phyloP scores from a whole-genome alignment of 176 grass and related monocot species.

The Metroxylon sagu region DNA sequence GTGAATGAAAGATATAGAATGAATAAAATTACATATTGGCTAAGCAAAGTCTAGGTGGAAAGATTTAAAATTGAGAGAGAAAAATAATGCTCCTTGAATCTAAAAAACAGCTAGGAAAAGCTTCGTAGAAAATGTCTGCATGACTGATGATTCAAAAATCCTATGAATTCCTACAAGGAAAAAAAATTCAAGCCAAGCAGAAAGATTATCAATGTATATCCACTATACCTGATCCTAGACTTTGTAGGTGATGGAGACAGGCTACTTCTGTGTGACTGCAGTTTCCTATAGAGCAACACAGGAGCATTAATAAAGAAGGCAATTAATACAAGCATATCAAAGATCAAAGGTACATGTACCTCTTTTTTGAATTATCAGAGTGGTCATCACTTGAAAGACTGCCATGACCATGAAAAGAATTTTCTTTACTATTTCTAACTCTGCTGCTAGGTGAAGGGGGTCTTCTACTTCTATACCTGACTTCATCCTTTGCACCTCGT shows the following conservation, averaged over 20 bases:
- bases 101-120: too few species aligned
- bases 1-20: too few species aligned
- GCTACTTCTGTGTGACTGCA: conserved; percentile 38
- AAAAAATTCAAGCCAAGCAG: too few species aligned
- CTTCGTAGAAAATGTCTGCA: too few species aligned
- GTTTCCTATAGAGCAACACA: conserved; percentile 38
- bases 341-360: conserved; percentile 16
- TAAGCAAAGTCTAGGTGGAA: too few species aligned
- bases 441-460: conserved; percentile 42
- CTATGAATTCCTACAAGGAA: too few species aligned
- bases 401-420: conserved; percentile 38
- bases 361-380: conserved; percentile 50
- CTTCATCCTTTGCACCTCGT: conserved; percentile 28
- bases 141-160: too few species aligned
- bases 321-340: conserved; percentile 9
- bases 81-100: too few species aligned
- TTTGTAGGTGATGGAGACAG: conserved; percentile 57
- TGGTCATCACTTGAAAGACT: conserved; percentile 52
- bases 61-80: too few species aligned
- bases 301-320: neutral
- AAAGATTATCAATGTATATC: too few species aligned
- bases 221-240: conserved; percentile 51
- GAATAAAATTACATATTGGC: too few species aligned
- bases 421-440: conserved; percentile 41
- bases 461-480: conserved; percentile 36